These are phyloP conservation scores for Ailanthus altissimus DNA, from an alignment of 345 rosid species.

Conservation along the genomic window DNA sequence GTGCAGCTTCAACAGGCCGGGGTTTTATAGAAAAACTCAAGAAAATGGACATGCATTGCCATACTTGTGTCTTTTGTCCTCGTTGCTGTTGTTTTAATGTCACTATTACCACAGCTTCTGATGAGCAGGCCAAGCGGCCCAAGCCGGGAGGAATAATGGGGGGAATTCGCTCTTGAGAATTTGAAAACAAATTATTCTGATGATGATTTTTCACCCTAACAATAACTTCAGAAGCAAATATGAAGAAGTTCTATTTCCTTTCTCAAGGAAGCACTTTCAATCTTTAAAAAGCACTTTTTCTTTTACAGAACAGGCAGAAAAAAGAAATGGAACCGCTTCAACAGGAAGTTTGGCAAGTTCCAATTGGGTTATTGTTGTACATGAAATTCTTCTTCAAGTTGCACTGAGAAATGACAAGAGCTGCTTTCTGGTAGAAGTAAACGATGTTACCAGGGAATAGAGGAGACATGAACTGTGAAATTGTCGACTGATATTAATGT, in stretches of 20 bases:
- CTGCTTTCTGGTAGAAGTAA: not conserved
- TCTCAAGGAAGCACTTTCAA: not conserved
- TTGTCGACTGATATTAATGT: not conserved
- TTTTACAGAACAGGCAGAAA: not conserved
- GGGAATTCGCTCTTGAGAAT: not conserved
- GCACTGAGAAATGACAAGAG: not conserved
- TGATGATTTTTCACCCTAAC: slow-evolving; percentile 21
- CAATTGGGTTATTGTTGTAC: no score
- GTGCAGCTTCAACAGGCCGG: slow-evolving; percentile 69
- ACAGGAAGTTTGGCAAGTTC: not conserved
- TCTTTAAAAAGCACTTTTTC: not conserved
- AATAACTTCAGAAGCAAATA: not conserved
- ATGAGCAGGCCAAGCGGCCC: not conserved
- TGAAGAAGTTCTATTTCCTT: not conserved
- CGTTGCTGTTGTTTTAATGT: slow-evolving; percentile 46
- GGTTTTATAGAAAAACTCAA: slow-evolving; percentile 70
- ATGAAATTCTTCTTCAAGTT: not conserved
- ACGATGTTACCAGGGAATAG: not conserved
- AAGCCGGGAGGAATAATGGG: not conserved
- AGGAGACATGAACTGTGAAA: not conserved
- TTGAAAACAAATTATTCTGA: not conserved
- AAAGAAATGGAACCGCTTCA: not conserved
- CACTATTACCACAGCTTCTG: slow-evolving; percentile 40
- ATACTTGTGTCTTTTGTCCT: slow-evolving; percentile 46
- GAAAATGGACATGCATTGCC: slow-evolving; percentile 77